Evolutionary conservation across 140 eudicot species (phyloP), one percentile per base, ranked within the genome.

Genomic region (Erigeron philadelphicus): DNA sequence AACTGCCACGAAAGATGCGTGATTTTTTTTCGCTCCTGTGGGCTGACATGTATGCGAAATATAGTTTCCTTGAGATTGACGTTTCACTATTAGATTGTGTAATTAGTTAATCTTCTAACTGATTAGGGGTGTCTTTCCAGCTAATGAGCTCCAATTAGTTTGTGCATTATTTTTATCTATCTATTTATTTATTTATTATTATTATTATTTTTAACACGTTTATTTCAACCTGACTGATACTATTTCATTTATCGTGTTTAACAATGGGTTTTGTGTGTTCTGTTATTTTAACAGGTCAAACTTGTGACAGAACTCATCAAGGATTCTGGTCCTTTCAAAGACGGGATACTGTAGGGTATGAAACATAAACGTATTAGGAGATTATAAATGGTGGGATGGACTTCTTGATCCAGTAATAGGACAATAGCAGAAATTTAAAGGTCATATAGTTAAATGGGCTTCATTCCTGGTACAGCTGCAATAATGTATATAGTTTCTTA

Each of bases 311-410:
- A 88, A 52, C 79, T 92, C 64, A 63, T 92, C 42, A 84, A 81
- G 21, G 95, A 92, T 3, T 88, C 97, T 18, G 90, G 97, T 1
- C 97, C 97, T 19, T 90, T 85, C 53, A 90, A 90, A 75, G 96
- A 78, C 56, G 80, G 66, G 44, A 66, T 71, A 67, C 47, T 76
- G n/a, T 71, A 68, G 50, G 77, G 7, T 16, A 74, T 17, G 35
- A 61, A 45, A 44, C 66, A n/a, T 60, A 68, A 55, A 63, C 23
- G 57, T 42, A 59, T 46, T 8, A 50, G 67, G n/a, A 44, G 25
- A 45, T 56, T 31, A 61, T 45, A 58, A 65, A 38, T 12, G 47
- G 45, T 15, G 73, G 19, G 40, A 64, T 6, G 13, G 25, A 48
- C 16, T 40, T 69, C 38, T 35, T 44, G 50, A 76, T 11, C 47